Conservation (phyloP, 805 yeast species). For the Metschnikowia noctiluminum region DNA sequence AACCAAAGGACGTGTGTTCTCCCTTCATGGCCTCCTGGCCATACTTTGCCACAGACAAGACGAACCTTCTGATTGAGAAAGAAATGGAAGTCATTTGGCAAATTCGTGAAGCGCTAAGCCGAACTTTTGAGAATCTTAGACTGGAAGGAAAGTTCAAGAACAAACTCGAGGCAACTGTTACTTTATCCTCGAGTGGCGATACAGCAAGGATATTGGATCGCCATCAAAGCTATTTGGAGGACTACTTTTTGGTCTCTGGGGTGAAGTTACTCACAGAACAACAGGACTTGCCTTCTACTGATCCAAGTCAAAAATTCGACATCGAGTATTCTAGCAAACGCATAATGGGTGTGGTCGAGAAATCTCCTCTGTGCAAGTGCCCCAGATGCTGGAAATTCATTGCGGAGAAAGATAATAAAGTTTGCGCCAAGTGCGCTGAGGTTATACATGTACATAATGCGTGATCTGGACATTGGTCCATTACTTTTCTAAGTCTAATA, state of each 20-base stretch:
- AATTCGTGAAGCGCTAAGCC: slow-evolving; percentile 48
- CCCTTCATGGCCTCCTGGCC: slow-evolving; percentile 19
- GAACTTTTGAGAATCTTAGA: slow-evolving; percentile 55
- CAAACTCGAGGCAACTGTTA: slow-evolving; percentile 56
- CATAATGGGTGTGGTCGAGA: slow-evolving; percentile 37
- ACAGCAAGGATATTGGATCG: slow-evolving; percentile 13
- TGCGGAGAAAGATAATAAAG: slow-evolving; percentile 44
- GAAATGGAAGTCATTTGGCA: slow-evolving; percentile 47
- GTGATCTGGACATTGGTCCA: background rate
- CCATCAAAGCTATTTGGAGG: slow-evolving; percentile 28
- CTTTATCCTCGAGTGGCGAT: slow-evolving; percentile 10
- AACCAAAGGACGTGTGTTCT: slow-evolving; percentile 3
- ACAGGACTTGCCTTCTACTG: background rate
- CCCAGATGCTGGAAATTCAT: slow-evolving; percentile 93
- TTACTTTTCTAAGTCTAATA: no score
- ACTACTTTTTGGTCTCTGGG: slow-evolving; percentile 63
- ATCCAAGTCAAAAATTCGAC: background rate
- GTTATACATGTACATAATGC: slow-evolving; percentile 33
- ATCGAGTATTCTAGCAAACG: slow-evolving; percentile 18
- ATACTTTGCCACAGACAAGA: slow-evolving; percentile 28
- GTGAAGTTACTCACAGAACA: slow-evolving; percentile 23
- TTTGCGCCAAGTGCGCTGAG: slow-evolving; percentile 65
- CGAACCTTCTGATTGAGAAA: slow-evolving; percentile 31
- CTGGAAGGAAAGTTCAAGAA: slow-evolving; percentile 50
- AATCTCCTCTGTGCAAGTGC: slow-evolving; percentile 59